These are phyloP conservation scores for Dipodascus geniculatus DNA, from an alignment of 805 yeast genomes.

Conservation along the genomic window DNA sequence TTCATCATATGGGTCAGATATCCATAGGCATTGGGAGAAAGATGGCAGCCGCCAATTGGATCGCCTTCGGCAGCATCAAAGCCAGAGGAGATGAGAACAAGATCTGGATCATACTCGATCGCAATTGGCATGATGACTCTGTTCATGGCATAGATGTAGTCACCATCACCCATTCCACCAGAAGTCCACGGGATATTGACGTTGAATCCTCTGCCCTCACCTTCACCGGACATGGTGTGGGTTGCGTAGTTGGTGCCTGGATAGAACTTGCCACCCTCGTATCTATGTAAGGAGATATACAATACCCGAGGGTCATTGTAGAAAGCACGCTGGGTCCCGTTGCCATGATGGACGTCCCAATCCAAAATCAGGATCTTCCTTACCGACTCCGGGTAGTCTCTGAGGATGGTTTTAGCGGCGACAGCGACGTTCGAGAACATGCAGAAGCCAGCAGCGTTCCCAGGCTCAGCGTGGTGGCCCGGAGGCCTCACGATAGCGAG, in stretches of 20 bases:
- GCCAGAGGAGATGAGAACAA: conserved; percentile 87
- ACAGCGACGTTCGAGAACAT: conserved; percentile 93
- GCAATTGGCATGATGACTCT: conserved; percentile 81
- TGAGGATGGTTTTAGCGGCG: conserved; percentile 78
- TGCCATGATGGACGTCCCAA: conserved; percentile 99
- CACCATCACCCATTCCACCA: conserved; percentile 91
- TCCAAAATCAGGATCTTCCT: conserved; percentile 74
- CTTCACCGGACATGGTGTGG: conserved; percentile 72
- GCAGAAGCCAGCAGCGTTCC: conserved; percentile 94
- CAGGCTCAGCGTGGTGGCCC: conserved; percentile 99
- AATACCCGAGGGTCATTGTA: conserved; percentile 80
- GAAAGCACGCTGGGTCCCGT: conserved; percentile 93
- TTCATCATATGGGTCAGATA: conserved; percentile 91
- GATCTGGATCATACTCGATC: conserved; percentile 81
- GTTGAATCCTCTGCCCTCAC: conserved; percentile 74
- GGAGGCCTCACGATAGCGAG: conserved; percentile 96
- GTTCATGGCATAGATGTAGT: conserved; percentile 83
- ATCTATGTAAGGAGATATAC: conserved; percentile 85
- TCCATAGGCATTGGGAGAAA: conserved; percentile 91
- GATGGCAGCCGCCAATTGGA: conserved; percentile 91
- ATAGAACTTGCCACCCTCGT: conserved; percentile 82
- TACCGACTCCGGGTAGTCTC: conserved; percentile 78
- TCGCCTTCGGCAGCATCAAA: conserved; percentile 99
- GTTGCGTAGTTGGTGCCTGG: conserved; percentile 89
- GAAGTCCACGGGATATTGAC: conserved; percentile 91